Evolutionary conservation across 352 stramenopile species (phyloP), one percentile per base, ranked within the genome.

Genomic region (Phytophthora agathidicida): DNA sequence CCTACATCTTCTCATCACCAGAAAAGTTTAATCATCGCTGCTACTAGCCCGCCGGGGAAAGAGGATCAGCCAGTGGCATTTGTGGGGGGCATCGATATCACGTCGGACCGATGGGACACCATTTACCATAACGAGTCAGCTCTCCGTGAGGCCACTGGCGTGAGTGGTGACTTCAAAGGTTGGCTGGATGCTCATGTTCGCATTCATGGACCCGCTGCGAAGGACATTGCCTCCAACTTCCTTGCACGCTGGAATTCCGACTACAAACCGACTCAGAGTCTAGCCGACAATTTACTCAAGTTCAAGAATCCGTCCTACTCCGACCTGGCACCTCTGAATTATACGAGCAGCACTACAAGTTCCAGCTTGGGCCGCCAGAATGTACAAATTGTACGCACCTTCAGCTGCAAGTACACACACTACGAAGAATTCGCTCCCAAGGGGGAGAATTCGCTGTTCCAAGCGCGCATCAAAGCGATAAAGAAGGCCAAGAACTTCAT

Each of bases 401-500:
- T 82, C 56, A 86, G 73, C 57, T 86, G 74, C 44, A 64, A 75
- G 49, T 77, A 75, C 55, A 46, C 61, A 53, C 41, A 61, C 20
- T 87, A 50, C 43, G 28, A 73, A 32, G 63, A 80, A 13, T 83
- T 89, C 20, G 76, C 79, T 0, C 71, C 76, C 1, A 43, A 65
- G 0, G 76, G 79, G 19, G 79, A 89, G 38, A 44, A 65, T 6
- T 79, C 79, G 16, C 51, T 86, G 14, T 72, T 86, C 42, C 52
- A 77, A 9, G 57, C 73, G 13, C 73, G 76, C 6, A 54, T 89
- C 59, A 85, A 89, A 46, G 79, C 74, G 3, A 73, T 86, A 26
- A 59, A 59, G 23, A 77, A 74, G 19, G 79, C 79, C 2, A 80
- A 77, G 47, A 89, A 86, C 56, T 86, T 74, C 39, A 80, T 89